Percentiles rank a stretch among this genome's conserved stretches.
These are phyloP conservation scores for Rhododendron mucronatum DNA, from an alignment of 148 eudicot species.

Conservation along the genomic window DNA sequence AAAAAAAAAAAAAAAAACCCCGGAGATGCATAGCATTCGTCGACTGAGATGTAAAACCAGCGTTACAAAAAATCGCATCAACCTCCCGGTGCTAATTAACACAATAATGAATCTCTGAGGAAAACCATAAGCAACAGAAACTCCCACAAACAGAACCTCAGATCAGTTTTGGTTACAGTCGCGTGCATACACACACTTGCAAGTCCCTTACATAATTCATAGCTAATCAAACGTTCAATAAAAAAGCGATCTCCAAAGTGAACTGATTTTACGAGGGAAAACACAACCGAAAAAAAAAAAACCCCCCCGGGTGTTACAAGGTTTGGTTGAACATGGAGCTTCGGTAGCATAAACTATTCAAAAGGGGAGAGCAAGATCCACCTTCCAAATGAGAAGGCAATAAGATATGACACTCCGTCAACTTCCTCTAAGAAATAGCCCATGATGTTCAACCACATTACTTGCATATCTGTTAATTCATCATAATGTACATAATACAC, in stretches of 20 bases:
- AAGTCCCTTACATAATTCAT: neutral
- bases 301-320: neutral
- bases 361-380: neutral
- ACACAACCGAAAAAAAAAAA: neutral
- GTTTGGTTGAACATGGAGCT: neutral
- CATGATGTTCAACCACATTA: neutral
- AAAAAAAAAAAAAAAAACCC: neutral
- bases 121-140: neutral
- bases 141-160: neutral
- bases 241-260: neutral
- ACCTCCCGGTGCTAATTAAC: neutral
- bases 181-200: neutral
- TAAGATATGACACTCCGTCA: neutral
- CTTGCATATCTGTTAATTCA: neutral
- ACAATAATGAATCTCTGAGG: neutral
- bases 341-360: neutral
- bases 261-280: neutral
- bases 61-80: neutral
- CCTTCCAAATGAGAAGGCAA: neutral
- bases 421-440: neutral
- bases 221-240: neutral
- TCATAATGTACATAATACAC: slow-evolving; percentile 16
- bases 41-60: neutral
- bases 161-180: neutral
- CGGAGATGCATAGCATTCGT: neutral